A percentile compares a stretch with the other conserved stretches of the same genome.
phyloP scores from a whole-genome alignment of 495 filamentous ascomycete species.

The Penicillium pancosmium region DNA sequence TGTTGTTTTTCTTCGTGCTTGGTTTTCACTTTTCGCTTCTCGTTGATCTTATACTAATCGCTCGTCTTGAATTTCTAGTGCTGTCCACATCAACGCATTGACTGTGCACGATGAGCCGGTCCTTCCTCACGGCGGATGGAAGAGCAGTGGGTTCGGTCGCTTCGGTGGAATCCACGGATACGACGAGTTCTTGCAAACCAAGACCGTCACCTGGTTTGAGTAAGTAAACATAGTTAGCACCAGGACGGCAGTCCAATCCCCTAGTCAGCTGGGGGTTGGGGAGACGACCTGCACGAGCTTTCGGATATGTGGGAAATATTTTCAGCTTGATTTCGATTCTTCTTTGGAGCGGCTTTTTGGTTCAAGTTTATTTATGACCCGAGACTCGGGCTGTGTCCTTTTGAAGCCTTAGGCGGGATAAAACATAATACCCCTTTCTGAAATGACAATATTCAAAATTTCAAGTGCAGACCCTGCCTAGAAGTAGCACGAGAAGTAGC shows the following conservation, averaged over 20 bases:
- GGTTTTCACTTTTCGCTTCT: too few species aligned
- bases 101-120: slow-evolving; percentile 81
- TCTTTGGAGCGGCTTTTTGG: not conserved
- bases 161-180: slow-evolving; percentile 59
- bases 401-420: not conserved
- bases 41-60: not conserved
- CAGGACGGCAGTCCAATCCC: too few species aligned
- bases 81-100: slow-evolving; percentile 87
- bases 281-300: too few species aligned
- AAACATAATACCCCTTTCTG: not conserved
- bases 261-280: too few species aligned
- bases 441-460: not conserved
- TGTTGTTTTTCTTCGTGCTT: not conserved
- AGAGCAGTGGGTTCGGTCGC: slow-evolving; percentile 81
- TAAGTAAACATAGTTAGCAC: slow-evolving; percentile 12
- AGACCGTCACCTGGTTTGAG: slow-evolving; percentile 74
- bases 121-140: slow-evolving; percentile 83
- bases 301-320: too few species aligned
- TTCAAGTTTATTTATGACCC: not conserved
- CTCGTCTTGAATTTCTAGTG: slow-evolving; percentile 31
- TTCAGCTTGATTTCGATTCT: not conserved
- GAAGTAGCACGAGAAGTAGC: too few species aligned
- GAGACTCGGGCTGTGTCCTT: not conserved
- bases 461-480: too few species aligned
- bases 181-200: slow-evolving; percentile 81